Evolutionary conservation across 129 eudicot species (phyloP).

Genomic region (Logfia minima): DNA sequence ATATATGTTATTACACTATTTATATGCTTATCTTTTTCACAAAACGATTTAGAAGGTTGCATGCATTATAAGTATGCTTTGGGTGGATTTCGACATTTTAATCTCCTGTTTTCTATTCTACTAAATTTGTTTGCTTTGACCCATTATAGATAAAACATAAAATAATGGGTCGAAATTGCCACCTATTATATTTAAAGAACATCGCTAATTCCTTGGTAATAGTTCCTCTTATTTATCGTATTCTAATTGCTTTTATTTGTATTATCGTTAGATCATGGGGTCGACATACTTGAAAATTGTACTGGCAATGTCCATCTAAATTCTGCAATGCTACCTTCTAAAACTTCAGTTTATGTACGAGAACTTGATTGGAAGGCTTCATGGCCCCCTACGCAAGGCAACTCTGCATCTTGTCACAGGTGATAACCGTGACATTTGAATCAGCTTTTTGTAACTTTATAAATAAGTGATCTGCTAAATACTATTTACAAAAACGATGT

Average conservation of each 20-base stretch:
- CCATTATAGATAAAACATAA: not conserved
- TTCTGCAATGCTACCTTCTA: slow-evolving; percentile 39
- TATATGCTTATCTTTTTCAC: too few species aligned
- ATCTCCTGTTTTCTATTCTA: too few species aligned
- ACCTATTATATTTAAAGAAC: not conserved
- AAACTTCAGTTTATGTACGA: slow-evolving; percentile 60
- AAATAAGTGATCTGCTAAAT: not conserved
- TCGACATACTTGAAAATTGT: slow-evolving; percentile 69
- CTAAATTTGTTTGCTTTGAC: too few species aligned
- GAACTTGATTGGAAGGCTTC: slow-evolving; percentile 89
- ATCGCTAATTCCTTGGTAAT: not conserved
- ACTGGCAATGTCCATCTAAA: slow-evolving; percentile 57
- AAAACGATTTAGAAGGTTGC: too few species aligned
- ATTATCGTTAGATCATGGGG: slow-evolving; percentile 55
- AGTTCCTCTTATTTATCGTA: not conserved
- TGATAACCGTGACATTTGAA: slow-evolving; percentile 12
- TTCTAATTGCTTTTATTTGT: not conserved
- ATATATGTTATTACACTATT: too few species aligned
- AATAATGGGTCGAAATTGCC: not conserved
- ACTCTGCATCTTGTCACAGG: slow-evolving; percentile 46
- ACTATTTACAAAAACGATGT: not conserved
- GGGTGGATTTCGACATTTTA: too few species aligned
- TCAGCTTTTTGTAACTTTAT: not conserved
- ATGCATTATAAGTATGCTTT: too few species aligned
- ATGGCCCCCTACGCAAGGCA: slow-evolving; percentile 59